A percentile compares a stretch with the other conserved stretches of the same genome.
These are phyloP conservation scores for Biancaea sappan DNA, from an alignment of 306 rosid species.

Conservation along the genomic window DNA sequence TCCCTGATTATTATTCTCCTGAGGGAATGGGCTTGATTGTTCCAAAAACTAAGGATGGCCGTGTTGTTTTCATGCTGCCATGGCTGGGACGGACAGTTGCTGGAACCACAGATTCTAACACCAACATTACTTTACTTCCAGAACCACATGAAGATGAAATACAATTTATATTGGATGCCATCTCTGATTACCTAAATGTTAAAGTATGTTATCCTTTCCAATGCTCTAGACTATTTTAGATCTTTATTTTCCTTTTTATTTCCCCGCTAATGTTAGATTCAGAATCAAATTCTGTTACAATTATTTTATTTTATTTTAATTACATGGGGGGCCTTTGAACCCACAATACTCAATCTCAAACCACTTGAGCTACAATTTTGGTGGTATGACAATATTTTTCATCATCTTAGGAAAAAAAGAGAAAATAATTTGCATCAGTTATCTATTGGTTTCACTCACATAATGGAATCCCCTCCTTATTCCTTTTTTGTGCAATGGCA, in stretches of 20 bases:
- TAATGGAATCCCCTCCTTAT: constrained; percentile 1
- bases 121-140: constrained; percentile 78
- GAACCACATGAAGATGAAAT: constrained; percentile 99
- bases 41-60: constrained; percentile 98
- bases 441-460: constrained; percentile 17
- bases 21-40: constrained; percentile 99
- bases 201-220: constrained; percentile 63
- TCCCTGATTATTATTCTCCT: constrained; percentile 98
- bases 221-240: neutral
- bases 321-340: no score
- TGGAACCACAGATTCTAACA: constrained; percentile 97
- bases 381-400: constrained; percentile 30
- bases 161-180: constrained; percentile 90
- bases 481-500: neutral
- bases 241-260: neutral
- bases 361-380: no score
- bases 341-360: no score
- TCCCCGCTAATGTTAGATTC: constrained; percentile 22
- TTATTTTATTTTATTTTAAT: no score
- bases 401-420: neutral
- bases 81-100: constrained; percentile 99
- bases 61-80: constrained; percentile 97
- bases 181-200: constrained; percentile 90
- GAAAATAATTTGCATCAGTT: constrained; percentile 6
- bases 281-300: constrained; percentile 21